Base-by-base conservation (phyloP, 331 rosid species). In the Stylosanthes scabra region DNA sequence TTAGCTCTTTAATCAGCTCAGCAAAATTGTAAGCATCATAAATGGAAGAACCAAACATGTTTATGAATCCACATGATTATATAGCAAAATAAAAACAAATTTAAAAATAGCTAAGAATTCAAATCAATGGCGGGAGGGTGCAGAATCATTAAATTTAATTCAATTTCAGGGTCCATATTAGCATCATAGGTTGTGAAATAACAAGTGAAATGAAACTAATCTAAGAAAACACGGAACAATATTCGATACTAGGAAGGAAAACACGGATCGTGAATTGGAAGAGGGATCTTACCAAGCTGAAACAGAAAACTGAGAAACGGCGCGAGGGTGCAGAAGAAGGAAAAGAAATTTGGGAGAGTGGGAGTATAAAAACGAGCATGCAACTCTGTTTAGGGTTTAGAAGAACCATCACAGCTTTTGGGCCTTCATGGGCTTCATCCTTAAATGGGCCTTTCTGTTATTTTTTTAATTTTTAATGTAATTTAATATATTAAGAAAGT, bases 211-310 rank as follows among this genome's bases (percentile, higher is more conserved):
- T 10, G 11, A 73, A 52, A 8, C 12, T 15, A 66, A 51, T 49
- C 37, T 0, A 56, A 9, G 54, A 44, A 51, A 37, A 8, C 8
- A 13, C 20, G 6, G 14, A 59, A 12, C 34, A 1, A 11, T 11
- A 65, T 7, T 58, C 28, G 10, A 60, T 41, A 2, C 6, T 9
- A 1, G 14, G 16, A 59, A 64, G 9, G 37, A 56, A 14, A 2
- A 15, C 0, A 37, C 2, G 42, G 34, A 0, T 0, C 0, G 8
- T 8, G 13, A 2, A 39, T 5, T 34, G 28, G 59, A 55, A 54
- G 12, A 46, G 51, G 39, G 77, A 80, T 74, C 84, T 68, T 74
- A 80, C 84, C 77, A 1, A 14, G 73, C 5, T 8, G 8, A 31
- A 25, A 45, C 14, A 44, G 40, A 47, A 34, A 6, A 45, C 42